Conservation (phyloP, 352 stramenopile genomes). For the Globisporangium uncinulatum region DNA sequence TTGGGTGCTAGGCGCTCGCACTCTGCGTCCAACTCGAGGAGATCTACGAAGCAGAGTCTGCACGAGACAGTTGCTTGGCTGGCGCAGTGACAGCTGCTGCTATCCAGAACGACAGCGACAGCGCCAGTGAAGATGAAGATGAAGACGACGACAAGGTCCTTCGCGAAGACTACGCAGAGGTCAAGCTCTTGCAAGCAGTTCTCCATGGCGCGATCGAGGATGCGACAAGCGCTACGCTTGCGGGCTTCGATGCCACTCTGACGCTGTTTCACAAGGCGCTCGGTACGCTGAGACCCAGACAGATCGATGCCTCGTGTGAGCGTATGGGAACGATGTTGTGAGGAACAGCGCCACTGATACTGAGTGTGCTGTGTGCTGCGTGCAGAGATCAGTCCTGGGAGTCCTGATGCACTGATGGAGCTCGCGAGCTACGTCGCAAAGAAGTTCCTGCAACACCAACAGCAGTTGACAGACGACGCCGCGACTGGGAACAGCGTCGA, state of each 20-base stretch:
- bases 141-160: conserved; percentile 45
- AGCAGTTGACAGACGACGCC: not conserved
- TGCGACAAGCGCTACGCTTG: conserved; percentile 13
- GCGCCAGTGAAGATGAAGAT: conserved; percentile 15
- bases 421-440: conserved; percentile 59
- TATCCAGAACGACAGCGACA: not conserved
- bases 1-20: conserved; percentile 11
- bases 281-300: conserved; percentile 14
- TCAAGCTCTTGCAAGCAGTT: conserved; percentile 63
- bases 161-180: conserved; percentile 38
- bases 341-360: too few species aligned
- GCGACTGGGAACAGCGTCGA: conserved; percentile 6
- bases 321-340: not conserved
- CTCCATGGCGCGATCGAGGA: conserved; percentile 41
- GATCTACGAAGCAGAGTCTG: conserved; percentile 28
- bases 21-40: conserved; percentile 28
- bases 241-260: conserved; percentile 41
- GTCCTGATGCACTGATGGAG: conserved; percentile 65
- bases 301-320: not conserved
- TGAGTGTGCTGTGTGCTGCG: not conserved
- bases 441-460: conserved; percentile 24
- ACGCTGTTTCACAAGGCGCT: conserved; percentile 52
- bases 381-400: conserved; percentile 38
- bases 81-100: not conserved
- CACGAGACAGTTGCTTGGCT: not conserved